phyloP scores from a whole-genome alignment of 768 basidiomycete species.

The Naganishia vaughanmartiniae region DNA sequence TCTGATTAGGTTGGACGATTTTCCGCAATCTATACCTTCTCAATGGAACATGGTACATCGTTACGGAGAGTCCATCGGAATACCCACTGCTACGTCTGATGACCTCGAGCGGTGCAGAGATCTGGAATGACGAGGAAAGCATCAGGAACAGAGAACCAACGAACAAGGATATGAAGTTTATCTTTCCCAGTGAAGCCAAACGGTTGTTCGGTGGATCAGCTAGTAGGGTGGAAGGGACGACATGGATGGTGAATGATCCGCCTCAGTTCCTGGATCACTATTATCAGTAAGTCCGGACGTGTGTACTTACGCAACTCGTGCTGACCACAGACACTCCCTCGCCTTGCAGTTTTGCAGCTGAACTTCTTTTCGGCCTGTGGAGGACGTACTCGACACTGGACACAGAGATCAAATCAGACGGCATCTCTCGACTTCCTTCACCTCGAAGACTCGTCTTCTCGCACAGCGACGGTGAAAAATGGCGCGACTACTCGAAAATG shows the following conservation, averaged over 20 bases:
- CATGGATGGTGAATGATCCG: conserved; percentile 80
- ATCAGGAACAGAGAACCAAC: conserved; percentile 64
- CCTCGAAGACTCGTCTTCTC: conserved; percentile 74
- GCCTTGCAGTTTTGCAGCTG: conserved; percentile 66
- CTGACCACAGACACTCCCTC: too few relatives aligned
- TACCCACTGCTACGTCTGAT: conserved; percentile 69
- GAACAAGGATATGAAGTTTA: conserved; percentile 73
- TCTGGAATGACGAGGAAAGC: conserved; percentile 62
- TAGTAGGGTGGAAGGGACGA: conserved; percentile 70
- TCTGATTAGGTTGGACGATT: conserved; percentile 77
- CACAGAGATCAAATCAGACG: conserved; percentile 63
- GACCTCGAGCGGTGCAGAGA: conserved; percentile 65
- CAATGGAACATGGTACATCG: conserved; percentile 78
- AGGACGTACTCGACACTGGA: conserved; percentile 82
- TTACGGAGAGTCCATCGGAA: conserved; percentile 66
- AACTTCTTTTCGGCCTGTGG: conserved; percentile 90
- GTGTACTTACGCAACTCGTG: not conserved
- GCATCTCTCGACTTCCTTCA: conserved; percentile 69
- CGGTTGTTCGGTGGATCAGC: conserved; percentile 70
- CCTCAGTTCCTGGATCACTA: conserved; percentile 86
- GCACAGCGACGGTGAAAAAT: conserved; percentile 69
- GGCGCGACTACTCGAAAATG: conserved; percentile 89
- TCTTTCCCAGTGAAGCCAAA: conserved; percentile 67
- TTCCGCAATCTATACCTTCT: conserved; percentile 77
- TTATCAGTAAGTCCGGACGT: conserved; percentile 61